Base-by-base conservation (phyloP, 2,329 filamentous ascomycete species). In the Fusarium dimerum region DNA sequence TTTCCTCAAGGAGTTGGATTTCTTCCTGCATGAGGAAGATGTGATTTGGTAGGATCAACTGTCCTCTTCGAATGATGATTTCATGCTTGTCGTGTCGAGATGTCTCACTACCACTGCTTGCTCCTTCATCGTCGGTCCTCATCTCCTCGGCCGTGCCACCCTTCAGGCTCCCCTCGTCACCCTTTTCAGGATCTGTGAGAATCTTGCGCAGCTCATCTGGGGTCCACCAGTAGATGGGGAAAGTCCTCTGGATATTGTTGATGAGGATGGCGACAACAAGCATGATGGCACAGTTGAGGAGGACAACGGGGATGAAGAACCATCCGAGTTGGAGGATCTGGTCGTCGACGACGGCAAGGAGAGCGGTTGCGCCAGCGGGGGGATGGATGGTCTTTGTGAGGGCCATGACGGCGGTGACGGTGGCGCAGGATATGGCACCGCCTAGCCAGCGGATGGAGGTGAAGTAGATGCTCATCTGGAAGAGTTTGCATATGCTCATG, bases 351-450 rank as follows among this genome's bases (percentile, higher is more conserved):
- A 87, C 85, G 1, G 87, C 86, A 26, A 92, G 72, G 2, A 92
- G 71, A 0, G 87, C 88, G 1, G 88, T 92, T 9, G 88, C 88
- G 5, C 89, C 88, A 0, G 87, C 88, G 0, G 88, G 89, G 0
- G 88, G 88, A 59, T 92, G 87, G 0, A 89, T 78, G 0, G 87
- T 90, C 47, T 86, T 86, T 2, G 87, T 91, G 18, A 90, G 62
- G 1, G 78, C 79, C 88, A 91, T 92, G 50, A 83, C 52, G 1
- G 79, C 74, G 1, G 83, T 88, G 0, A 87, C 79, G 3, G 78
- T 67, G 0, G 84, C 87, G 58, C 87, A 89, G 2, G 85, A 76
- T 1, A 91, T 70, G 11, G 87, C 81, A 11, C 84, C 87, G 2
- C 79, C 86, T 0, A 90, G 64, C 79, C 84, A 89, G 30, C 80